Percentiles rank a stretch among this genome's conserved stretches.
phyloP scores from a whole-genome alignment of 345 rosid genomes.

The Lepidium didymum region DNA sequence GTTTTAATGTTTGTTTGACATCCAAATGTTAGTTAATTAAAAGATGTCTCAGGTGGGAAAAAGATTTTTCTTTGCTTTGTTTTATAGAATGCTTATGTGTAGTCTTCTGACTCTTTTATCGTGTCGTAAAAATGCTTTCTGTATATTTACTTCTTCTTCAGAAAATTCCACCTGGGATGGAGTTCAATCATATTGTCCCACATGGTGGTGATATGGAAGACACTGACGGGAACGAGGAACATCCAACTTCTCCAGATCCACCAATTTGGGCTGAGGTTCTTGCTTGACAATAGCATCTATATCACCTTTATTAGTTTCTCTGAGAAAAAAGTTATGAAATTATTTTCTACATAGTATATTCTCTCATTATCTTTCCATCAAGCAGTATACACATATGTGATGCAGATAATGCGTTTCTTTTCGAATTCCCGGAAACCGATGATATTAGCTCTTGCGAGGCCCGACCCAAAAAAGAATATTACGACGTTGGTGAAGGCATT shows the following conservation, averaged over 20 bases:
- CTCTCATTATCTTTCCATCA: not conserved
- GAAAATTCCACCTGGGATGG: constrained; percentile 99
- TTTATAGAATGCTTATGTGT: not conserved
- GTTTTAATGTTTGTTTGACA: not conserved
- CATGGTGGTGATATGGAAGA: constrained; percentile 93
- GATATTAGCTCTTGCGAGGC: constrained; percentile 99
- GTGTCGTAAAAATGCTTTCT: not conserved
- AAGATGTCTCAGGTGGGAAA: not conserved
- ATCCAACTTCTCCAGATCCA: constrained; percentile 79
- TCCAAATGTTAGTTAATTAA: not conserved
- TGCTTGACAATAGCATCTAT: constrained; percentile 5
- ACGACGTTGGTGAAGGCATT: constrained; percentile 96
- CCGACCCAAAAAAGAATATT: constrained; percentile 98
- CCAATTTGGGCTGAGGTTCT: constrained; percentile 90
- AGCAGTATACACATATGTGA: constrained; percentile 8
- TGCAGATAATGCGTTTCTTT: constrained; percentile 99
- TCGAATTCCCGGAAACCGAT: constrained; percentile 89
- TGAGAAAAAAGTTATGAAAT: not conserved
- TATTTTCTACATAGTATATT: not conserved
- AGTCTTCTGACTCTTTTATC: not conserved
- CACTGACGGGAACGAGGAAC: constrained; percentile 79
- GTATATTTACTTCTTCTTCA: constrained; percentile 25
- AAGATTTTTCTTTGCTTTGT: not conserved
- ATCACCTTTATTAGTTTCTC: not conserved
- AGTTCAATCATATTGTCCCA: constrained; percentile 90